Percentiles rank a stretch among this genome's conserved stretches.
Evolutionary conservation across 2,329 filamentous ascomycete genomes (phyloP).

Genomic region (Calonectria ilicicola): DNA sequence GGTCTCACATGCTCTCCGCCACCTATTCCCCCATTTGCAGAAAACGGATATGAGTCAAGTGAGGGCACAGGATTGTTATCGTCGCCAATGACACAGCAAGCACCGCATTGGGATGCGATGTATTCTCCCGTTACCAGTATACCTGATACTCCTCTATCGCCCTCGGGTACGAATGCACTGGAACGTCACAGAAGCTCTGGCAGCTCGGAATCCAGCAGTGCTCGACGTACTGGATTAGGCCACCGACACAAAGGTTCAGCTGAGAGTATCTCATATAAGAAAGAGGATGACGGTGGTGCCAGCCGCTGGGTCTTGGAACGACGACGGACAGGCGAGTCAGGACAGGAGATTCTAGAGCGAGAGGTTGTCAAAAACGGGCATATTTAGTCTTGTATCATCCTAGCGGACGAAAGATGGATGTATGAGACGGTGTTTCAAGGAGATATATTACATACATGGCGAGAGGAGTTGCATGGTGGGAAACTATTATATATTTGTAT

Average conservation of each 20-base stretch:
- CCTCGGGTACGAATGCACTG: constrained; percentile 35
- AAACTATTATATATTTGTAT: background rate
- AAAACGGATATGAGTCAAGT: constrained; percentile 23
- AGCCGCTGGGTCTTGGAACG: constrained; percentile 78
- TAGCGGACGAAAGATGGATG: constrained; percentile 3
- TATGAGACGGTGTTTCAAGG: background rate
- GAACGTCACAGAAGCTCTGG: constrained; percentile 32
- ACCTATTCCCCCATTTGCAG: constrained; percentile 31
- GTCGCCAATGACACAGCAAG: constrained; percentile 4
- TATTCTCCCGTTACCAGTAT: constrained; percentile 22
- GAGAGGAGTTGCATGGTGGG: background rate
- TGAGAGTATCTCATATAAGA: constrained; percentile 78
- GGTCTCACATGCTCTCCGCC: constrained; percentile 43
- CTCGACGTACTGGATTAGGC: constrained; percentile 45
- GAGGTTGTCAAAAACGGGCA: constrained; percentile 71
- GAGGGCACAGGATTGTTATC: constrained; percentile 26
- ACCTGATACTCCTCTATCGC: constrained; percentile 31
- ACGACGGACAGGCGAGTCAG: constrained; percentile 73
- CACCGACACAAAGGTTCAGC: constrained; percentile 68
- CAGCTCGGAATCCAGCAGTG: constrained; percentile 22
- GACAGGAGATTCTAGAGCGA: constrained; percentile 74
- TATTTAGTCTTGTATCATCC: constrained; percentile 48
- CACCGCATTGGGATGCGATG: background rate
- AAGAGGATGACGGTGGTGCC: constrained; percentile 70
- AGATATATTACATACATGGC: constrained; percentile 8